These are phyloP conservation scores for Hypoxylon sp. DNA, from an alignment of 2,329 filamentous ascomycete genomes.

Conservation along the genomic window DNA sequence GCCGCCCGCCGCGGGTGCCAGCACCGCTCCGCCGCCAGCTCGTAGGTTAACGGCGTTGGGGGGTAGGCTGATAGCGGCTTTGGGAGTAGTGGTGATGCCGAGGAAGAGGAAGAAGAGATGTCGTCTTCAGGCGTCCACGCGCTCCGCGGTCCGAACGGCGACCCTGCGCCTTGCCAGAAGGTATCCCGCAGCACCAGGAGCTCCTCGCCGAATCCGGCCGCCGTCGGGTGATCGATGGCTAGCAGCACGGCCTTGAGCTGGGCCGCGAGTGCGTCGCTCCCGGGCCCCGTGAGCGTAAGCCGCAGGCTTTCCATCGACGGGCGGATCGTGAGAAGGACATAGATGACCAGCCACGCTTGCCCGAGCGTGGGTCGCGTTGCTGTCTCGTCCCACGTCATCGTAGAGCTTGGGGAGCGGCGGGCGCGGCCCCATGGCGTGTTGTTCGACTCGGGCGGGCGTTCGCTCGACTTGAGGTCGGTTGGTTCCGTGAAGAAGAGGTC, in stretches of 20 bases:
- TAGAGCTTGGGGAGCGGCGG: constrained; percentile 59
- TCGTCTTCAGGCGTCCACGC: constrained; percentile 58
- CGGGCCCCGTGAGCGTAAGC: constrained; percentile 53
- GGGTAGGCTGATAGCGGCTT: constrained; percentile 56
- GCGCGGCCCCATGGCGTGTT: constrained; percentile 65
- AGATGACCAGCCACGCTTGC: constrained; percentile 62
- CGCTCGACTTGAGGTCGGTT: constrained; percentile 57
- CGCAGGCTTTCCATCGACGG: constrained; percentile 59
- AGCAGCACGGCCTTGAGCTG: constrained; percentile 58
- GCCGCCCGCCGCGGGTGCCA: constrained; percentile 75
- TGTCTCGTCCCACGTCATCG: constrained; percentile 53
- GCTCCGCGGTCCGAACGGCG: constrained; percentile 70
- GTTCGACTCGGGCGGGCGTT: constrained; percentile 58
- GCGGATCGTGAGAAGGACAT: constrained; percentile 60
- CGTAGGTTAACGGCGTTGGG: constrained; percentile 54
- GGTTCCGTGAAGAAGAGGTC: constrained; percentile 56
- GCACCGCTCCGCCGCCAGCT: constrained; percentile 41
- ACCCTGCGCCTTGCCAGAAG: constrained; percentile 76
- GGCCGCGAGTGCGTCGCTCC: constrained; percentile 42
- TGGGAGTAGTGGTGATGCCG: too few species aligned
- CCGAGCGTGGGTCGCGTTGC: constrained; percentile 53
- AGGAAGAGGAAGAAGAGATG: too few species aligned
- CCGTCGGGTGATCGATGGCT: constrained; percentile 57
- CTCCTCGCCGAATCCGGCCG: constrained; percentile 42
- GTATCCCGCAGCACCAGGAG: constrained; percentile 59